Evolutionary conservation across 257 asterid genomes (phyloP).

Genomic region (Penstemon barbatus): DNA sequence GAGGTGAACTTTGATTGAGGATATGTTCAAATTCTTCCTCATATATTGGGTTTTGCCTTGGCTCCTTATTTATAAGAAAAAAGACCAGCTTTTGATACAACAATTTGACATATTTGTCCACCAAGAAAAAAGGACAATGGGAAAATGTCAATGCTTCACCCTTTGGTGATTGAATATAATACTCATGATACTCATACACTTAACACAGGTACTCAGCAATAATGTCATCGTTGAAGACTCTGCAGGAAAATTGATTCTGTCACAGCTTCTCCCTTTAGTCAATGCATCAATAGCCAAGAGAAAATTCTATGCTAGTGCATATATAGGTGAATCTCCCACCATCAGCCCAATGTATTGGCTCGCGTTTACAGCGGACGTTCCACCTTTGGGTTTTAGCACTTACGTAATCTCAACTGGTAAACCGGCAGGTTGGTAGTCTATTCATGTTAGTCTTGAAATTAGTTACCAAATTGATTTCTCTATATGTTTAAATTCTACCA

Average conservation of each 20-base stretch:
- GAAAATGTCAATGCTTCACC: not conserved
- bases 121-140: not conserved
- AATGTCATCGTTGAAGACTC: conserved; percentile 71
- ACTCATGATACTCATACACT: conserved; percentile 23
- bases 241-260: conserved; percentile 57
- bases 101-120: not conserved
- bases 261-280: conserved; percentile 75
- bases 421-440: conserved; percentile 42
- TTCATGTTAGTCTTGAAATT: conserved; percentile 24
- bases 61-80: conserved; percentile 7
- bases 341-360: conserved; percentile 66
- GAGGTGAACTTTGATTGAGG: not conserved
- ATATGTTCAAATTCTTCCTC: conserved; percentile 1
- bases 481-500: conserved; percentile 18
- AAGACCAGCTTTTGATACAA: not conserved
- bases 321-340: conserved; percentile 55
- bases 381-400: conserved; percentile 88
- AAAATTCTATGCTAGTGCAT: conserved; percentile 58
- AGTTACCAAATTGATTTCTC: conserved; percentile 9
- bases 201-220: conserved; percentile 62
- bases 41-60: not conserved
- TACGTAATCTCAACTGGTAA: conserved; percentile 55
- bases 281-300: conserved; percentile 55
- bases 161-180: not conserved
- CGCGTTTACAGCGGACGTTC: conserved; percentile 72